These are phyloP conservation scores for Heterobasidion parviporum DNA, from an alignment of 1,284 basidiomycete species.

Conservation along the genomic window DNA sequence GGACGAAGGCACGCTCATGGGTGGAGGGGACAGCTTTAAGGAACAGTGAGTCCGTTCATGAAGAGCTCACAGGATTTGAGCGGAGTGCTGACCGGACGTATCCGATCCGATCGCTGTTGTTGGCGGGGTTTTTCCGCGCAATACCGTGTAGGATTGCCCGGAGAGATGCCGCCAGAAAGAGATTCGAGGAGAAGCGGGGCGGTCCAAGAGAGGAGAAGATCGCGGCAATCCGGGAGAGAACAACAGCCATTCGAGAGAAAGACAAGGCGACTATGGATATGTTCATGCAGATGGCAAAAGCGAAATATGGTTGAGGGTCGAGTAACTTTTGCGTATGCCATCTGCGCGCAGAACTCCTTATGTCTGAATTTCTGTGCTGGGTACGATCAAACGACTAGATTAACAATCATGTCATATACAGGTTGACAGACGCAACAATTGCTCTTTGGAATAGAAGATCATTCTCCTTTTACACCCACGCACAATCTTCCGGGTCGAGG, in stretches of 20 bases:
- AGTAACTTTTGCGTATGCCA: background rate
- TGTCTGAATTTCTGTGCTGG: no score
- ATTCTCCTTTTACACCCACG: constrained; percentile 16
- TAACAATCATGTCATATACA: no score
- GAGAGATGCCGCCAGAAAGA: constrained; percentile 54
- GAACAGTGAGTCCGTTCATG: constrained; percentile 42
- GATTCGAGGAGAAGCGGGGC: constrained; percentile 42
- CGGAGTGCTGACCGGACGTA: constrained; percentile 3
- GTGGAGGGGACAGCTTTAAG: constrained; percentile 66
- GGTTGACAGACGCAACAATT: no score
- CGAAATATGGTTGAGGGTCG: constrained; percentile 49
- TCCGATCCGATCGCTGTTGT: background rate
- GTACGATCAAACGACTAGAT: background rate
- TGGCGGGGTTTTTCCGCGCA: background rate
- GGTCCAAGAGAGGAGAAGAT: constrained; percentile 36
- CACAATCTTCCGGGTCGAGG: constrained; percentile 20
- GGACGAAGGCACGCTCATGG: constrained; percentile 62
- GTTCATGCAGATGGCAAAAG: constrained; percentile 73
- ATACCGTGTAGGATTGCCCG: constrained; percentile 44
- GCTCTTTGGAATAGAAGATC: no score
- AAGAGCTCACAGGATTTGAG: background rate
- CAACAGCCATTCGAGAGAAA: constrained; percentile 51
- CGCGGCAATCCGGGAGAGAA: constrained; percentile 42
- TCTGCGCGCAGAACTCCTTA: background rate
- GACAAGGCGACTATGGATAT: constrained; percentile 79